These are phyloP conservation scores for Saccharomyces kudriavzevii DNA, from an alignment of 805 yeast genomes.

Conservation along the genomic window DNA sequence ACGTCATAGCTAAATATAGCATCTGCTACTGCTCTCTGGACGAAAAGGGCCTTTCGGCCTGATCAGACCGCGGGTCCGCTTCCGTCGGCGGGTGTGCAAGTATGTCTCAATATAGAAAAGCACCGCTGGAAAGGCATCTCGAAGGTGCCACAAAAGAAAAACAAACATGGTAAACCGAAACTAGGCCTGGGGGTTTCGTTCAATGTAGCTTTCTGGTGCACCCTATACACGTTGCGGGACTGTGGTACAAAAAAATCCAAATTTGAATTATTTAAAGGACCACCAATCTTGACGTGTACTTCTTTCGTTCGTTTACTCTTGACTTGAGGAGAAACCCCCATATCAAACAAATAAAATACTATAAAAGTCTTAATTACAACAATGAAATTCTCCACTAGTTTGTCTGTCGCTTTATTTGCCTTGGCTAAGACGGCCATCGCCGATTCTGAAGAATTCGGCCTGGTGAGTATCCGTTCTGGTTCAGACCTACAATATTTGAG, in stretches of 20 bases:
- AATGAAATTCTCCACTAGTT: conserved; percentile 22
- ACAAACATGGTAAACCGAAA: not conserved
- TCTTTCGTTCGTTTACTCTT: not conserved
- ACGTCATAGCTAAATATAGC: not conserved
- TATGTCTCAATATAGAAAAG: not conserved
- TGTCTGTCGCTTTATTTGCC: conserved; percentile 23
- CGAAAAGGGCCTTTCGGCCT: not conserved
- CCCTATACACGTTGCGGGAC: not conserved
- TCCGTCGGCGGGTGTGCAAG: not conserved
- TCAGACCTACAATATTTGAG: conserved; percentile 29
- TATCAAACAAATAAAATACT: not conserved
- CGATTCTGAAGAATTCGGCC: conserved; percentile 33
- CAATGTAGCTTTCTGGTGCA: not conserved
- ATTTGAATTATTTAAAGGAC: not conserved
- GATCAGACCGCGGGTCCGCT: not conserved
- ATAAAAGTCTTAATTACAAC: not conserved
- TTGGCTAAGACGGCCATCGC: conserved; percentile 23
- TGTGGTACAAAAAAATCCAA: not conserved
- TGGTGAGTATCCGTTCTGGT: conserved; percentile 32
- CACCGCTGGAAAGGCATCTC: not conserved
- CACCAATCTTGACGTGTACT: not conserved
- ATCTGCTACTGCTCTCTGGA: not conserved
- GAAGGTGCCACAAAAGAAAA: not conserved
- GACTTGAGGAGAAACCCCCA: not conserved
- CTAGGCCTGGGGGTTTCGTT: not conserved